Conservation (phyloP, 2,329 filamentous ascomycete species). For the Aspergillus neotritici region DNA sequence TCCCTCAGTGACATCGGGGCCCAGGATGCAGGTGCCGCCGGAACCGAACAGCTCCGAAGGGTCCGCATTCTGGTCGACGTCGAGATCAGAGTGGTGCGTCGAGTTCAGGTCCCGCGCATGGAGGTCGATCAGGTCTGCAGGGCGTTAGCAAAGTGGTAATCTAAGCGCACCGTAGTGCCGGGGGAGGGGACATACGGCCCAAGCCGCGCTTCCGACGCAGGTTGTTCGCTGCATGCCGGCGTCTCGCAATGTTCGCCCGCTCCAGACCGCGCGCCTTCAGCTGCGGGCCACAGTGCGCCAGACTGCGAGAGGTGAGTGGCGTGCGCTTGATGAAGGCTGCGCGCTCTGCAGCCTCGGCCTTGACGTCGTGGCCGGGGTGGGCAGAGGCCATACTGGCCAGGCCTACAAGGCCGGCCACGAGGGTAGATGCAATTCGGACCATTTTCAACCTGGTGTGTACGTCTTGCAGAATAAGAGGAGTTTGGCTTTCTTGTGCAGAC, state of each 20-base stretch:
- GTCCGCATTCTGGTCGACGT: conserved; percentile 18
- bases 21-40: conserved; percentile 43
- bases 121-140: conserved; percentile 15
- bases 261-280: conserved; percentile 46
- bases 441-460: neutral
- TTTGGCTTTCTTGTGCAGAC: too few species aligned
- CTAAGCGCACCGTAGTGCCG: neutral
- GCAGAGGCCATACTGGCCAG: conserved; percentile 28
- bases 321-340: conserved; percentile 41
- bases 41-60: conserved; percentile 26
- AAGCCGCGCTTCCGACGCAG: conserved; percentile 40
- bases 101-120: conserved; percentile 35
- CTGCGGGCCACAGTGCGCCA: conserved; percentile 45
- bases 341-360: conserved; percentile 47
- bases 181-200: conserved; percentile 15
- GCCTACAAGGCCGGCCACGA: conserved; percentile 20
- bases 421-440: conserved; percentile 14
- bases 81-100: conserved; percentile 35
- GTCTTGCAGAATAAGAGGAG: too few species aligned
- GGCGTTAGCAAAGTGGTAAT: neutral
- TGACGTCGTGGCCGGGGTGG: conserved; percentile 48
- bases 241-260: conserved; percentile 42
- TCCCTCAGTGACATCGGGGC: conserved; percentile 50
- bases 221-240: conserved; percentile 37
- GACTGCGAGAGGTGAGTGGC: conserved; percentile 36